Base-by-base conservation (phyloP, 2,329 filamentous ascomycete species). In the Verticillium nubilum region DNA sequence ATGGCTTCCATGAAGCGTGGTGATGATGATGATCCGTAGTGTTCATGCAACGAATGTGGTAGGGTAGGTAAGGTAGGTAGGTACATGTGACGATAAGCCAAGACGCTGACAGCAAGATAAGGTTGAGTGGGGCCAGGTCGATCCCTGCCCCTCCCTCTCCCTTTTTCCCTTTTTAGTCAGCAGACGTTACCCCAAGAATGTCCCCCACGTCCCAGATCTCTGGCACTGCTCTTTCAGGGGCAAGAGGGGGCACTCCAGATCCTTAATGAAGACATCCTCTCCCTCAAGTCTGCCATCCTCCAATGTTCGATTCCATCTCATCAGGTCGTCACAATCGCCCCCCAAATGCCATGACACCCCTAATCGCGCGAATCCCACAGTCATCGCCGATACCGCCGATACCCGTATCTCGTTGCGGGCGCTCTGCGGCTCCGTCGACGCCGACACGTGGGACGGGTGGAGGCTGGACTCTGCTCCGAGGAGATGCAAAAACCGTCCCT, bases 401-500 rank as follows among this genome's bases (percentile, higher is more conserved):
- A 56, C 25, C 54, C 27, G 19, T 31, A 33, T 29, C 52, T 50
- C 52, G n/a, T 29, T 56, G 54, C 54, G 54, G 54, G 54, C 54
- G 54, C n/a, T 47, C 25, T 37, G 27, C 37, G 33, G 33, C 31
- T 56, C 54, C 33, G 33, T 56, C 54, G 54, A 26, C 54, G 54
- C 54, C 54, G 35, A 29, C 54, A 56, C 54, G 54, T 42, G 54
- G 54, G 54, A 56, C 23, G 19, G 33, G 54, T 56, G 33, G 54
- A 56, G 54, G 54, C 54, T 47, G 33, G 47, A 56, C 19, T 56
- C 54, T 56, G 54, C 54, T 56, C 54, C 54, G 54, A 27, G 54
- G 54, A 56, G 54, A 56, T 56, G n/a, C 54, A 56, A 56, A 37
- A 56, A 7, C 42, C 42, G 42, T 50, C 42, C 42, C 42, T 50